phyloP scores from a whole-genome alignment of 768 basidiomycete species.

The Trametes sanguinea region DNA sequence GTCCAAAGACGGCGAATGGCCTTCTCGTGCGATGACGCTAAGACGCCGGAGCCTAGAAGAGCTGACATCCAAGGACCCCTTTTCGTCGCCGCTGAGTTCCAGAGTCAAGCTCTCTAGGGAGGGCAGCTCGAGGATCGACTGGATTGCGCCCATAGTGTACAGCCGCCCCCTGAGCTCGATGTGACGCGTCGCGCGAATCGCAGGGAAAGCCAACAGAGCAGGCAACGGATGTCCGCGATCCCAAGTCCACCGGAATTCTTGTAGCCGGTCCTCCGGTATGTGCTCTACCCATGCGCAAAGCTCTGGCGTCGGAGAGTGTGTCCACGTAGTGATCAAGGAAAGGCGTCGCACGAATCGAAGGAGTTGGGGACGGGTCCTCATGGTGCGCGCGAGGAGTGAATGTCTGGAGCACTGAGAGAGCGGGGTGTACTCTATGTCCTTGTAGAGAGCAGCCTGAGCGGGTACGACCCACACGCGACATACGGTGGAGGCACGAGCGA shows the following conservation, averaged over 20 bases:
- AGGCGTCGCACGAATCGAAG: conserved; percentile 7
- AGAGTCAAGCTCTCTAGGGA: neutral
- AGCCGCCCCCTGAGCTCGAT: conserved; percentile 7
- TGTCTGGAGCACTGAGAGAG: neutral
- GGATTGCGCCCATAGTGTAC: conserved; percentile 2
- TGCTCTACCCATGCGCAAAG: conserved; percentile 13
- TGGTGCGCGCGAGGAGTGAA: conserved; percentile 11
- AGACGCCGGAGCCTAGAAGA: neutral
- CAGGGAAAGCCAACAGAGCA: conserved; percentile 1
- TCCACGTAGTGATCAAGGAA: conserved; percentile 12
- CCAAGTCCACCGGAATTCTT: conserved; percentile 12
- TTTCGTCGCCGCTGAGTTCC: conserved; percentile 12
- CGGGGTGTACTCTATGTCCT: conserved; percentile 9
- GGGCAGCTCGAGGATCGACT: conserved; percentile 10
- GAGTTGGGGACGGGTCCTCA: conserved; percentile 14
- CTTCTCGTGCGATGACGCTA: neutral
- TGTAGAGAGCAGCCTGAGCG: conserved; percentile 15
- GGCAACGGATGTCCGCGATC: conserved; percentile 9
- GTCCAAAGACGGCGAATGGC: conserved; percentile 4
- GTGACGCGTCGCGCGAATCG: neutral
- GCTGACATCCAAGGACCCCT: neutral
- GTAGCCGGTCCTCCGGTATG: conserved; percentile 6
- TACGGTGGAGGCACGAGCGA: conserved; percentile 2
- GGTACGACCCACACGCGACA: conserved; percentile 3
- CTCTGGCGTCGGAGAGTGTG: conserved; percentile 8